Evolutionary conservation across 805 yeast species (phyloP), one percentile per base, ranked within the genome.

Genomic region (Starmerella lactis-condensi): DNA sequence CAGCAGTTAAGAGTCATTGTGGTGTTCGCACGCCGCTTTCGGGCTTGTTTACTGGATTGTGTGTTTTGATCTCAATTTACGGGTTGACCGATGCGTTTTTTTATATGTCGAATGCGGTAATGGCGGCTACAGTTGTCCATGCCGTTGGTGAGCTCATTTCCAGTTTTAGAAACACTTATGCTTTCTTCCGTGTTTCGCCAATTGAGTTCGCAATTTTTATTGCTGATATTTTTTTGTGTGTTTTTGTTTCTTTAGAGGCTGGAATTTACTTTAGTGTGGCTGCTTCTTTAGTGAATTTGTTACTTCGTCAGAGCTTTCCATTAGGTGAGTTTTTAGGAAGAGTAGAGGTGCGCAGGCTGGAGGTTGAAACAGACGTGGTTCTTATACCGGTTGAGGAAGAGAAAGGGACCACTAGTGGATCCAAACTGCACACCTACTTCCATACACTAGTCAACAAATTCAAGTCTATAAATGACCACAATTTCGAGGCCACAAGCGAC

Each of bases 21-120:
- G 92, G 93, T 51, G 95, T 83, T 28, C 69, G 81, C 50, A 83
- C 95, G 14, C 95, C 95, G 22, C 60, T 82, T 37, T 89, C 93
- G 27, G 93, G 94, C 58, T 63, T 79, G 25, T 76, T 72, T 54
- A 77, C 93, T 10, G 95, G 94, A 50, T 69, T 67, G 27, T 82
- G 83, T 55, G 95, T 83, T 17, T 57, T 83, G 39, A 59, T 83
- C 40, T 92, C 94, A 2, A 62, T 83, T 40, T 83, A 82, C 54
- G 72, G 76, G 37, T 65, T 83, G 46, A 82, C 94, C 5, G 62
- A 62, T 35, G 75, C 91, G 5, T 83, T 83, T 60, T 78, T 64
- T 58, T 83, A 67, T 58, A 83, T 83, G 54, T 93, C 95, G 30
- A 78, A 76, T 44, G 93, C 94, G 7, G 70, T 83, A 3, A 61